Base-by-base conservation (phyloP, 208 protist genomes). In the Acanthamoeba triangularis region DNA sequence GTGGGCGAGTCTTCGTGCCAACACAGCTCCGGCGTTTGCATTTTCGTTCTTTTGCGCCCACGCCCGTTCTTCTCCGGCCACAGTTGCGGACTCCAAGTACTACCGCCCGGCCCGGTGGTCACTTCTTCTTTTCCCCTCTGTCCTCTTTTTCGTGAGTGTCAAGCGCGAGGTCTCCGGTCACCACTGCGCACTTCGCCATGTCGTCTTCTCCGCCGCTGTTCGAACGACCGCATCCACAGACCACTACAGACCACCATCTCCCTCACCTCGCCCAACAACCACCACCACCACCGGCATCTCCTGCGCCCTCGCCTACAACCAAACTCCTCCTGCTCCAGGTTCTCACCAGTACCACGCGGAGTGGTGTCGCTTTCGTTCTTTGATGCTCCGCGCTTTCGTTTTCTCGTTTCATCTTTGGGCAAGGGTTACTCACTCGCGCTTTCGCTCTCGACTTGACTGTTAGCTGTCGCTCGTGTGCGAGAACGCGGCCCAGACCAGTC, bases 321-420 rank as follows among this genome's bases (percentile, higher is more conserved):
- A 72, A 72, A 35, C 63, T 72, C 63, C 63, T 72, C 23, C 28
- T 72, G n/a, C 63, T 72, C n/a, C 63, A 72, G 63, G 63, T 72
- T 18, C 30, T 28, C 33, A 23, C 54, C 54, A 13, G 16, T 23
- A 23, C 54, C 16, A 61, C 2, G 28, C 28, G 18, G 28, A 37
- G 18, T 78, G 25, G 18, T 78, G 25, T 82, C 1, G 74, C 20
- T 82, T 82, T 82, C 35, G 37, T 7, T 49, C 35, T 82, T 82
- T 82, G 20, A 18, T 10, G 3, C 49, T 54, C n/a, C 8, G 5
- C n/a, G 10, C 65, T 28, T 54, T 20, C 49, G 13, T 28, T 18
- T 63, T 63, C 56, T 63, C 16, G 8, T n/a, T 74, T 74, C 61
- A 28, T 67, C 23, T 28, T 7, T 67, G 23, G 28, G 61, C 61